Conservation (phyloP, 805 yeast species). For the Barnettozyma californica region DNA sequence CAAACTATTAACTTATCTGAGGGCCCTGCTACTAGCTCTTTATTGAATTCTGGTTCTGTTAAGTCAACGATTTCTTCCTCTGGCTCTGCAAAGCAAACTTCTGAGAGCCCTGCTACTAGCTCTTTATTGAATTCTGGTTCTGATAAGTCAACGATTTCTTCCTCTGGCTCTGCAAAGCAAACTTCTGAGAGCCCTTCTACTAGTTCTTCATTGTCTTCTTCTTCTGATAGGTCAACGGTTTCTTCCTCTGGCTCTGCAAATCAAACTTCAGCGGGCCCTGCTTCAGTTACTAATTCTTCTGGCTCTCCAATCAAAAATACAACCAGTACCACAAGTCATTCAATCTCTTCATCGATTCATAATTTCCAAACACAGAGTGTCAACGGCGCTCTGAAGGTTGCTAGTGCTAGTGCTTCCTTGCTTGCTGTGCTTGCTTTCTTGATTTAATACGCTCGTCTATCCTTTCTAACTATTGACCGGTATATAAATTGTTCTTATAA, state of each 20-base stretch:
- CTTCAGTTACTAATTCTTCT: background rate
- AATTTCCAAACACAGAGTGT: background rate
- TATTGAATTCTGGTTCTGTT: too few relatives aligned
- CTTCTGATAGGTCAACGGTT: too few relatives aligned
- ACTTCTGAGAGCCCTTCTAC: background rate
- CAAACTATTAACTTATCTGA: background rate
- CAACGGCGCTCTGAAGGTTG: background rate
- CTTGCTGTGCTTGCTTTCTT: background rate
- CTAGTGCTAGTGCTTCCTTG: background rate
- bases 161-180: background rate
- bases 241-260: too few relatives aligned
- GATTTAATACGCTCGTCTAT: background rate
- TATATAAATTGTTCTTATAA: too few relatives aligned
- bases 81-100: background rate
- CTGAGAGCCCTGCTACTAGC: too few relatives aligned
- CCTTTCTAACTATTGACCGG: too few relatives aligned
- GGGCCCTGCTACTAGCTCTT: too few relatives aligned
- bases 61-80: background rate
- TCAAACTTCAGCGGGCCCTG: too few relatives aligned
- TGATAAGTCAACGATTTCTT: too few relatives aligned
- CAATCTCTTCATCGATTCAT: background rate
- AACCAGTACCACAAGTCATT: background rate
- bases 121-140: too few relatives aligned
- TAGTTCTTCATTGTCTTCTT: too few relatives aligned
- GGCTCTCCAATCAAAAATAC: background rate